Percentiles rank a stretch among this genome's conserved stretches.
Evolutionary conservation across 2,329 filamentous ascomycete genomes (phyloP).

Genomic region (Curvularia spicifera): DNA sequence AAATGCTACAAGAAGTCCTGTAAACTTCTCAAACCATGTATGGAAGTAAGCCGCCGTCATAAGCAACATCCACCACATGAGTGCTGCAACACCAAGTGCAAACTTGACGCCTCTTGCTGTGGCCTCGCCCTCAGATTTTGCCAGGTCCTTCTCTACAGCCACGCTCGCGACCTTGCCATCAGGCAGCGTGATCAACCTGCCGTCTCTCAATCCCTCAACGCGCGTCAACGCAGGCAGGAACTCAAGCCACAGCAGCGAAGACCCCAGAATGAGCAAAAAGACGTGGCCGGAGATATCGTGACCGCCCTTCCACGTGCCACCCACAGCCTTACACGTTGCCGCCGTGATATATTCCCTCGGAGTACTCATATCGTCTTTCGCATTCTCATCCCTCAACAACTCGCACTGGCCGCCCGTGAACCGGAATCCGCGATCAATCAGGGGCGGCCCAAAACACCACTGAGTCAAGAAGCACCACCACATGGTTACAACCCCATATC

Average conservation of each 20-base stretch:
- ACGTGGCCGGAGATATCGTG: slow-evolving; percentile 97
- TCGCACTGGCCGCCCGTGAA: slow-evolving; percentile 87
- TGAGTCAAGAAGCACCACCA: slow-evolving; percentile 91
- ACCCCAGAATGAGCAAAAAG: slow-evolving; percentile 86
- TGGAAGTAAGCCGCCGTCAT: slow-evolving; percentile 99
- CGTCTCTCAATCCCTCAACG: slow-evolving; percentile 60
- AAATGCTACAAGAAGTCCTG: slow-evolving; percentile 58
- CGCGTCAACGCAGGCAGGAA: slow-evolving; percentile 67
- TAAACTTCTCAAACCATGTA: slow-evolving; percentile 93
- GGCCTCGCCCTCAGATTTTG: slow-evolving; percentile 49
- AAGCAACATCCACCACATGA: slow-evolving; percentile 94
- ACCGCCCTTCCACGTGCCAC: slow-evolving; percentile 87
- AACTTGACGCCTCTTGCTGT: slow-evolving; percentile 62
- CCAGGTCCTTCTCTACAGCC: slow-evolving; percentile 48
- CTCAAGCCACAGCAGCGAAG: slow-evolving; percentile 81
- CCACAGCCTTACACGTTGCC: slow-evolving; percentile 79
- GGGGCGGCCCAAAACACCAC: slow-evolving; percentile 91
- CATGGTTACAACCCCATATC: slow-evolving; percentile 75
- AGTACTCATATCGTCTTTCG: slow-evolving; percentile 55
- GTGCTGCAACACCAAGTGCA: slow-evolving; percentile 63
- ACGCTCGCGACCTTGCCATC: slow-evolving; percentile 67
- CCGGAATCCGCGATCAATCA: slow-evolving; percentile 90
- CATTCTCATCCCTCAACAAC: slow-evolving; percentile 58
- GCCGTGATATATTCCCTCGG: slow-evolving; percentile 67
- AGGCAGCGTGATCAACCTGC: slow-evolving; percentile 68